Conservation (phyloP, 1,284 basidiomycete species). For the Cystobasidiaceae sp. region DNA sequence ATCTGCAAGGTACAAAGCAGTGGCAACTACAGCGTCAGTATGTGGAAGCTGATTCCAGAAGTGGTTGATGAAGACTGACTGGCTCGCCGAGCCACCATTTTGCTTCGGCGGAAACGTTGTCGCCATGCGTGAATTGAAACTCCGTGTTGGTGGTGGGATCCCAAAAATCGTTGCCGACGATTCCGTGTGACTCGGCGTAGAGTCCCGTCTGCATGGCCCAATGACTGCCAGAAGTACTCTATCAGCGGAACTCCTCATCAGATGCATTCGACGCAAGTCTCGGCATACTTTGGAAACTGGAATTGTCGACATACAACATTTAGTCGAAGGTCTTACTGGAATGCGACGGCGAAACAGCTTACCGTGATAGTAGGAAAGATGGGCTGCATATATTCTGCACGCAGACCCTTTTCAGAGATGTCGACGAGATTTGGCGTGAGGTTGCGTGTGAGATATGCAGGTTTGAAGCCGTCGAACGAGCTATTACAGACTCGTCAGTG, state of each 20-base stretch:
- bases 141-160: conserved; percentile 60
- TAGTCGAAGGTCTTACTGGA: no score
- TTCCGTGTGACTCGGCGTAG: conserved; percentile 80
- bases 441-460: conserved; percentile 74
- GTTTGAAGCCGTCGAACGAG: conserved; percentile 79
- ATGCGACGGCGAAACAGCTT: neutral
- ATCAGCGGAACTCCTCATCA: neutral
- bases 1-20: conserved; percentile 53
- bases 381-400: conserved; percentile 76
- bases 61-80: conserved; percentile 51
- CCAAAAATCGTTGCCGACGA: conserved; percentile 87
- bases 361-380: conserved; percentile 77
- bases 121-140: conserved; percentile 63
- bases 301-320: neutral
- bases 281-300: no score
- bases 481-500: no score
- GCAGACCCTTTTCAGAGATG: conserved; percentile 70
- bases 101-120: conserved; percentile 59
- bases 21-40: neutral
- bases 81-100: conserved; percentile 85
- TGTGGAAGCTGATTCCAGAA: neutral
- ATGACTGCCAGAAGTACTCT: conserved; percentile 57
- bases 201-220: conserved; percentile 82
- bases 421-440: conserved; percentile 72
- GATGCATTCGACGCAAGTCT: conserved; percentile 54